These are phyloP conservation scores for Toxoplasma gondii DNA, from an alignment of 169 alveolate genomes.

Conservation along the genomic window DNA sequence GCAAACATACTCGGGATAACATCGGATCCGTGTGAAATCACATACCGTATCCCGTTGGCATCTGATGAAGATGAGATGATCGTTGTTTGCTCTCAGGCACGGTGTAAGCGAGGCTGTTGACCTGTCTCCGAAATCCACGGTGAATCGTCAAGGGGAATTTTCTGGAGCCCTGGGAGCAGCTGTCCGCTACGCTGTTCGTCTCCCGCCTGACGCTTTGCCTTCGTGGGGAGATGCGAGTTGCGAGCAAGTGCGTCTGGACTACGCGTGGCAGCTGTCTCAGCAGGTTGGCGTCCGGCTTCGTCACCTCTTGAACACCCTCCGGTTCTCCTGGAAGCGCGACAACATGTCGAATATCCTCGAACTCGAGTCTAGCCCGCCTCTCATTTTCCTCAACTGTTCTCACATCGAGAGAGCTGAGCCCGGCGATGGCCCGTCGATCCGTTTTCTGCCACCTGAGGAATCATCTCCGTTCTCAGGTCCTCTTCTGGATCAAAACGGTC, in stretches of 20 bases:
- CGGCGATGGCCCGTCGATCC: not conserved
- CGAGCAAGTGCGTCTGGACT: not conserved
- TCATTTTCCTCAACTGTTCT: not conserved
- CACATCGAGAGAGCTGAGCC: not conserved
- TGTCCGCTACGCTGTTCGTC: not conserved
- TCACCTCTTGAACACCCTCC: not conserved
- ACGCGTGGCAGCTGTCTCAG: not conserved
- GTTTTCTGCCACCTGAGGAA: not conserved
- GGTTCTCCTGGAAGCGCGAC: conserved; percentile 29
- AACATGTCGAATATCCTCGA: not conserved
- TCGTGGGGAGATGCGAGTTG: not conserved
- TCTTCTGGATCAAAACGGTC: not conserved
- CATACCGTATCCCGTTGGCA: too few relatives aligned
- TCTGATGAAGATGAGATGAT: too few relatives aligned
- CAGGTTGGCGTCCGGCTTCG: not conserved
- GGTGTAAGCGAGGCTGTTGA: too few relatives aligned
- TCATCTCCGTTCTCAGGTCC: not conserved
- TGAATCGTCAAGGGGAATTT: not conserved
- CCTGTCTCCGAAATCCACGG: too few relatives aligned
- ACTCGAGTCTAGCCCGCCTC: not conserved
- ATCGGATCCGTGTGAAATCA: too few relatives aligned
- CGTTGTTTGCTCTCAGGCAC: too few relatives aligned
- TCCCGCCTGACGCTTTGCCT: not conserved
- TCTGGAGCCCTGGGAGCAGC: conserved; percentile 18
- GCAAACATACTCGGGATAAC: too few relatives aligned